Conservation (phyloP, 345 rosid genomes). For the Salix arbutifolia region DNA sequence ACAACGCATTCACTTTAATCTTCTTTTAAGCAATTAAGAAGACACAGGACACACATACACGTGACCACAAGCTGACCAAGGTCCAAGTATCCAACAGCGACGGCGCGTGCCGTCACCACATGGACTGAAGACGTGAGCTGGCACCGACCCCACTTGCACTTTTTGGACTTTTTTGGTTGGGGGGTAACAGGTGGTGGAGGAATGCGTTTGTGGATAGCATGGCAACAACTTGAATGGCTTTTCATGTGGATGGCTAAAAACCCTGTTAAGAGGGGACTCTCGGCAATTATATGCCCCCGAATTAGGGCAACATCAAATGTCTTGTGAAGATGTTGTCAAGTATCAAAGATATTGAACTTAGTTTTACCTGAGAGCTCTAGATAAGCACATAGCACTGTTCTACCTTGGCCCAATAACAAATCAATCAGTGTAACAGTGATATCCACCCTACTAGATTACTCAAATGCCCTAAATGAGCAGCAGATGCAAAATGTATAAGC, state of each 20-base stretch:
- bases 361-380: background rate
- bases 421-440: background rate
- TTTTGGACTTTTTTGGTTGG: background rate
- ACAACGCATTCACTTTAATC: background rate
- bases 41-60: background rate
- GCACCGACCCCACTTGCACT: conserved; percentile 6
- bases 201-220: background rate
- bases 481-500: background rate
- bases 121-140: background rate
- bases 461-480: background rate
- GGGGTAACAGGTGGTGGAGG: background rate
- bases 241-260: conserved; percentile 24
- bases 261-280: background rate
- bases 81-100: background rate
- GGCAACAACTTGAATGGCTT: conserved; percentile 19
- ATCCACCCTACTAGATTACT: background rate
- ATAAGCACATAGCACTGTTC: conserved; percentile 18
- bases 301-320: background rate
- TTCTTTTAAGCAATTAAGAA: background rate
- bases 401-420: too few relatives aligned
- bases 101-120: conserved; percentile 1
- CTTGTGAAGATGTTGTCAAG: background rate
- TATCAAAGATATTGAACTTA: background rate
- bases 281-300: background rate
- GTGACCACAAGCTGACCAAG: background rate